Evolutionary conservation across 257 asterid genomes (phyloP).

Genomic region (Leonotis leonurus): DNA sequence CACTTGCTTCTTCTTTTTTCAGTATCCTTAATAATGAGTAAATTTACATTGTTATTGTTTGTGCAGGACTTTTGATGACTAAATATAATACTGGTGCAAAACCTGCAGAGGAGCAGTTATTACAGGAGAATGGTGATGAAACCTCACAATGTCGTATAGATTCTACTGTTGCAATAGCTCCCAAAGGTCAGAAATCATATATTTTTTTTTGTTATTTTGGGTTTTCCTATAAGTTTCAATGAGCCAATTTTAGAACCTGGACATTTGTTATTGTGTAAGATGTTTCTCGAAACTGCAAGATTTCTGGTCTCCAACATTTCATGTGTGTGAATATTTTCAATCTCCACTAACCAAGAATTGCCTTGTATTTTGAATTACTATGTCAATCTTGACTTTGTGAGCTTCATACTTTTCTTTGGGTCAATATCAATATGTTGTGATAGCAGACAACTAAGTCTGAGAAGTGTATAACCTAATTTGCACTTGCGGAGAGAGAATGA

Average conservation of each 20-base stretch:
- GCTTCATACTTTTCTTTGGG: background rate
- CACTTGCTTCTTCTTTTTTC: background rate
- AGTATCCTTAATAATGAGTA: too few relatives aligned
- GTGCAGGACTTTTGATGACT: constrained; percentile 34
- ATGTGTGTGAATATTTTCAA: too few relatives aligned
- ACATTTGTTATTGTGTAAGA: too few relatives aligned
- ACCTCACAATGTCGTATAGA: constrained; percentile 16
- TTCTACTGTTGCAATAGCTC: constrained; percentile 14
- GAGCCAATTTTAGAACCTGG: too few relatives aligned
- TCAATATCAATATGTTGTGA: background rate
- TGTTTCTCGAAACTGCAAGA: too few relatives aligned
- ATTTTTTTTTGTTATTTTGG: background rate
- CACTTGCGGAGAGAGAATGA: background rate
- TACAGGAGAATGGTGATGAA: constrained; percentile 25
- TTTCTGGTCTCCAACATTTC: too few relatives aligned
- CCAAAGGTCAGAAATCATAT: constrained; percentile 34
- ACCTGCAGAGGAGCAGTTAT: constrained; percentile 18
- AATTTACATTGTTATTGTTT: background rate
- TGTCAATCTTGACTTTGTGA: too few relatives aligned
- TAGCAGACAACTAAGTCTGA: background rate
- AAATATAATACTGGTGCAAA: constrained; percentile 15
- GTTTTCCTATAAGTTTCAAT: too few relatives aligned
- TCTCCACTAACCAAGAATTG: too few relatives aligned
- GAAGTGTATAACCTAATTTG: background rate
- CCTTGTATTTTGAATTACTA: too few relatives aligned